Percentiles rank a stretch among this genome's conserved stretches.
Conservation (phyloP, 805 yeast species). For the Starmerella sirachaensis region DNA sequence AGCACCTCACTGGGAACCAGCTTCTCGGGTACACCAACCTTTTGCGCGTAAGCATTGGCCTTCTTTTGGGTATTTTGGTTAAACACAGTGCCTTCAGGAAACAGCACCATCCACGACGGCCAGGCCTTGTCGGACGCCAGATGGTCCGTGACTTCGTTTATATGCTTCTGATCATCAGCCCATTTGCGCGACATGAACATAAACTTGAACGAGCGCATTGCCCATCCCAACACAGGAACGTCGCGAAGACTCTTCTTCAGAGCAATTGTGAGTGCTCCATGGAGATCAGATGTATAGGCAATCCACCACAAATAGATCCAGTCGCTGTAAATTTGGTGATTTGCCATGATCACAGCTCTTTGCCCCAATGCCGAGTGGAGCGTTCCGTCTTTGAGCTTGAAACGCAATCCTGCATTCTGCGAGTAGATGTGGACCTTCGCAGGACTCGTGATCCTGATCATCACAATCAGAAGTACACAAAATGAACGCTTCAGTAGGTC, state of each 20-base stretch:
- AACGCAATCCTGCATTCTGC: constrained; percentile 1
- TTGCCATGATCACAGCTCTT: constrained; percentile 60
- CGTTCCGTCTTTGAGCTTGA: constrained; percentile 10
- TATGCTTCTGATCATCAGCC: constrained; percentile 49
- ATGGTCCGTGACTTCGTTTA: constrained; percentile 9
- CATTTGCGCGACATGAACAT: constrained; percentile 76
- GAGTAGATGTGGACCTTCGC: constrained; percentile 15
- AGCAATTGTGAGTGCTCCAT: constrained; percentile 57
- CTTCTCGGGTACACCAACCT: constrained; percentile 28
- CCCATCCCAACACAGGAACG: constrained; percentile 71
- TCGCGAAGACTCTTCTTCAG: constrained; percentile 60
- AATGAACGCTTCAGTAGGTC: constrained; percentile 18
- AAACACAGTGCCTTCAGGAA: constrained; percentile 91
- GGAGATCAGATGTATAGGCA: constrained; percentile 52
- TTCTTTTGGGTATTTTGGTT: constrained; percentile 51
- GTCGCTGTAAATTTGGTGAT: constrained; percentile 89
- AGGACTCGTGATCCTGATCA: constrained; percentile 14
- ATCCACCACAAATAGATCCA: constrained; percentile 90
- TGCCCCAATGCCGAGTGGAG: constrained; percentile 30
- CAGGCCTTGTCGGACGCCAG: constrained; percentile 30
- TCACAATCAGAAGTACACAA: constrained; percentile 9
- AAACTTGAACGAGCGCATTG: constrained; percentile 70
- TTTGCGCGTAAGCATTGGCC: constrained; percentile 46
- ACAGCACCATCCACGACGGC: constrained; percentile 63
- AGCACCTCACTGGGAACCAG: constrained; percentile 45